These are phyloP conservation scores for Tolypocladium cylindrosporum DNA, from an alignment of 2,329 filamentous ascomycete species.

Conservation along the genomic window DNA sequence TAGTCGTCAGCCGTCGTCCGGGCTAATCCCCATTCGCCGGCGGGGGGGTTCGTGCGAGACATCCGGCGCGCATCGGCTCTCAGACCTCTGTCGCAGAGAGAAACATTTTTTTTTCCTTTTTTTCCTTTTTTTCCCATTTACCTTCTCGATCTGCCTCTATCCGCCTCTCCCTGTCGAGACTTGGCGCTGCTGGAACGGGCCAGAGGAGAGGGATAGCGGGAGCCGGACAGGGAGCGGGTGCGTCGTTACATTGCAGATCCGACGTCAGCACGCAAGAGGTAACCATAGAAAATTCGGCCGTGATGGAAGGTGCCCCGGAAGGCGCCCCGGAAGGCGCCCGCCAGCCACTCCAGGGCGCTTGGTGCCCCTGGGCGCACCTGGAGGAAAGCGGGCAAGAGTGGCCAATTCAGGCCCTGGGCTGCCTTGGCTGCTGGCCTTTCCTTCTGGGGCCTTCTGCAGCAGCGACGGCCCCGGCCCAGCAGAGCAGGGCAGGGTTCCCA, in stretches of 20 bases:
- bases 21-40: background rate
- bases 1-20: background rate
- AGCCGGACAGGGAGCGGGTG: background rate
- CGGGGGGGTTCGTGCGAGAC: background rate
- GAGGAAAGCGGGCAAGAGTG: background rate
- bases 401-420: background rate
- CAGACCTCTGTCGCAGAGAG: background rate
- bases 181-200: background rate
- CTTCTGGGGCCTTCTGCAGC: background rate
- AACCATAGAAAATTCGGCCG: background rate
- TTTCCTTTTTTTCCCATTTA: too few species aligned
- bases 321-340: background rate
- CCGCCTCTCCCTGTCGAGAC: background rate
- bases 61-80: background rate
- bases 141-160: background rate
- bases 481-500: background rate
- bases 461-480: background rate
- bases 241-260: conserved; percentile 1
- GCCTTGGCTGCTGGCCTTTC: background rate
- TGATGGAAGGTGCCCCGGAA: background rate
- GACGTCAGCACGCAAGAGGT: background rate
- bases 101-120: background rate
- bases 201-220: background rate
- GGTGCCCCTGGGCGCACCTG: background rate
- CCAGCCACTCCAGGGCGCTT: too few species aligned